These are phyloP conservation scores for Trichoderma harzianum DNA, from an alignment of 2,329 filamentous ascomycete species.

Conservation along the genomic window DNA sequence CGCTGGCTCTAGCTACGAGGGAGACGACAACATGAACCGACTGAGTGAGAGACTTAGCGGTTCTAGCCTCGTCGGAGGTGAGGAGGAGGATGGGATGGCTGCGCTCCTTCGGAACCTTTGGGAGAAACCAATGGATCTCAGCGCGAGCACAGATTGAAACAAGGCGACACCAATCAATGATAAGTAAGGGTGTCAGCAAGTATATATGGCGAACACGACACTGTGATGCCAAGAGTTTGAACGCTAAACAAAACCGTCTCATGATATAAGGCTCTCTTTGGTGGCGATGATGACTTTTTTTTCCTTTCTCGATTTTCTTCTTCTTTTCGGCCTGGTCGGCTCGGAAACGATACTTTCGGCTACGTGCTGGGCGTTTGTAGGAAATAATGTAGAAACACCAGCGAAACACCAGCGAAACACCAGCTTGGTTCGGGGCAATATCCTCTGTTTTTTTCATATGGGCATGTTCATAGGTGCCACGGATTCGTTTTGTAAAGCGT, in stretches of 20 bases:
- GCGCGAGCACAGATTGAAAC: slow-evolving; percentile 41
- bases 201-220: background rate
- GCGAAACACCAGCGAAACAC: too few species aligned
- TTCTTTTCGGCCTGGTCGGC: background rate
- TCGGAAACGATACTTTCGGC: background rate
- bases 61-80: slow-evolving; percentile 46
- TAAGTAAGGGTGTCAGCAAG: background rate
- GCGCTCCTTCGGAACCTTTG: slow-evolving; percentile 56
- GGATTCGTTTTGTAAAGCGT: background rate
- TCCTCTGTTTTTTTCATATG: background rate
- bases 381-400: background rate
- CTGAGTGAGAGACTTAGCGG: slow-evolving; percentile 47
- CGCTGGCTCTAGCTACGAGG: slow-evolving; percentile 44
- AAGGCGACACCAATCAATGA: background rate
- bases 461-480: background rate
- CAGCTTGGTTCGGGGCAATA: background rate
- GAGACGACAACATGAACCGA: slow-evolving; percentile 43
- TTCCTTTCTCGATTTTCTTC: background rate
- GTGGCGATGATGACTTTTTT: background rate
- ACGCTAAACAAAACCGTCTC: background rate
- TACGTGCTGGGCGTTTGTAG: slow-evolving; percentile 3
- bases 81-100: slow-evolving; percentile 50
- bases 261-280: background rate
- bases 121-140: slow-evolving; percentile 59
- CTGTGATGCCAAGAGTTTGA: background rate